A percentile compares a stretch with the other conserved stretches of the same genome.
Evolutionary conservation across 1,284 basidiomycete species (phyloP).

Genomic region (Cystobasidium pallidum): DNA sequence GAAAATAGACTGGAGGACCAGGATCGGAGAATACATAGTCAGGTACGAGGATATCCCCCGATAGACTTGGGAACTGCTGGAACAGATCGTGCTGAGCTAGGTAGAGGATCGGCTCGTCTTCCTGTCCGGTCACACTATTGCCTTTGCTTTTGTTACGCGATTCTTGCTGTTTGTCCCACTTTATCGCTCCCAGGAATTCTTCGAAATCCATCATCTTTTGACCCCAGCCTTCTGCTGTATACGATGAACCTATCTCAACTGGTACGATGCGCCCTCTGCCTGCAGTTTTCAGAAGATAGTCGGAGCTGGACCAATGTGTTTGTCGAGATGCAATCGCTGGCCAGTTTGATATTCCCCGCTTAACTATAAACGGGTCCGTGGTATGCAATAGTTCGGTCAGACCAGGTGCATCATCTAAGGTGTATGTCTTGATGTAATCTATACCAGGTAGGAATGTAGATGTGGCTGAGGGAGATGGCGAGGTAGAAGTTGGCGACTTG

Average conservation of each 20-base stretch:
- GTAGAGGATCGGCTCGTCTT: constrained; percentile 62
- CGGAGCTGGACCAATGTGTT: constrained; percentile 67
- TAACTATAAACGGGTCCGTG: constrained; percentile 73
- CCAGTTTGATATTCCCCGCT: constrained; percentile 63
- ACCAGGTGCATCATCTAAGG: constrained; percentile 8
- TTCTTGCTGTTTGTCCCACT: not conserved
- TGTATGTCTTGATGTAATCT: constrained; percentile 17
- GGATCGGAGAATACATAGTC: constrained; percentile 82
- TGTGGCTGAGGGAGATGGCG: not conserved
- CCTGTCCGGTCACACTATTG: not conserved
- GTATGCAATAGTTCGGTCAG: constrained; percentile 5
- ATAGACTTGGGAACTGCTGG: constrained; percentile 77
- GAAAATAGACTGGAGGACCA: constrained; percentile 60
- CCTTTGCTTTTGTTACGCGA: constrained; percentile 35
- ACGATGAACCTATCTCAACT: constrained; percentile 84
- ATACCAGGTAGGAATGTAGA: constrained; percentile 10
- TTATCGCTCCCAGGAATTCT: constrained; percentile 67
- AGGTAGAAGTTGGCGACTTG: not conserved
- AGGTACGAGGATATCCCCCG: constrained; percentile 74
- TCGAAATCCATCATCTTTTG: constrained; percentile 80
- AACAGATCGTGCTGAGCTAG: constrained; percentile 88
- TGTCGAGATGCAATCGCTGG: constrained; percentile 65
- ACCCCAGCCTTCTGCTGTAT: constrained; percentile 77
- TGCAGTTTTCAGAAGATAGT: constrained; percentile 69
- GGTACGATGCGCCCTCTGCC: constrained; percentile 84